Evolutionary conservation across 148 eudicot species (phyloP), one percentile per base, ranked within the genome.

Genomic region (Amaranthus palmeri): DNA sequence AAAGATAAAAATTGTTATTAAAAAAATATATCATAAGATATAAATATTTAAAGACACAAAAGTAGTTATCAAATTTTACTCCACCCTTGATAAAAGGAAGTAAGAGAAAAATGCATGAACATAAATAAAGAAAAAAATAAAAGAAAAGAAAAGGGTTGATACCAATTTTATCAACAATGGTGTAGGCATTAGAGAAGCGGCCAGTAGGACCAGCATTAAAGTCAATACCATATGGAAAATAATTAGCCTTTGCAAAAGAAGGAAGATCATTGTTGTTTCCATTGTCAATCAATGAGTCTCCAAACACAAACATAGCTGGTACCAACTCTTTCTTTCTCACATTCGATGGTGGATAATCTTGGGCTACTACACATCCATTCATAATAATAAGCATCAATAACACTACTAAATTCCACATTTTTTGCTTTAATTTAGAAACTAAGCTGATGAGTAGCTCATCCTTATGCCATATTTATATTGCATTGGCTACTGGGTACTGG

Each of bases 141-240:
- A n/a, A n/a, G n/a, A n/a, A 75, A 11, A 11, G 68, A 3, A n/a
- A 3, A 4, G 15, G 46, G 54, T 0, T 17, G 25, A 10, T 50
- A 93, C 97, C 96, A 8, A 93, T 88, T 78, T 87, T 79, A 67
- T 93, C 98, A 56, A 89, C 96, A 72, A 91, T 91, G 69, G 98
- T 91, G 80, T 87, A 91, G 42, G 97, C 97, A 78, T 93, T 93
- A 46, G 90, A 89, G 81, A 93, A 93, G 8, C 97, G 83, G 8
- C 98, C 98, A 13, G 98, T 91, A 6, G 98, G 84, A 3, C 97
- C 97, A n/a, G 80, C 90, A 60, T 82, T 65, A 65, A 89, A 91
- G 68, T 91, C 97, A 52, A 93, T 93, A 18, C 98, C 98, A 67
- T 93, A 93, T 75, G 98, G 98, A 14, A 54, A 86, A 72, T 93